Base-by-base conservation (phyloP, 331 rosid genomes). In the Quercus phellos region DNA sequence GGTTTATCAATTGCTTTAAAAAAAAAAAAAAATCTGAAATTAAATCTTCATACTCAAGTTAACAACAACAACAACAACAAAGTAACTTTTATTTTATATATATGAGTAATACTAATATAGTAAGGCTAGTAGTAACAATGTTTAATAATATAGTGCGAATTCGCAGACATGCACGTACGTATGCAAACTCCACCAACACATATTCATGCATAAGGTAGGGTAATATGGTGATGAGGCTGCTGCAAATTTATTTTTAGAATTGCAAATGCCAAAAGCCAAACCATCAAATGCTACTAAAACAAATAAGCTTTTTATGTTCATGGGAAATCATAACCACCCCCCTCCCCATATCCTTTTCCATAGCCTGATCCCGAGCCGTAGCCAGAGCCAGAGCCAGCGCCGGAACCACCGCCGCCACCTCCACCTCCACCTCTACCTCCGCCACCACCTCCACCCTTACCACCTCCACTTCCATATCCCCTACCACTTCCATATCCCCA, bases 291-390 rank as follows among this genome's bases (percentile, higher is more conserved):
- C n/a, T 43, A 70, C 58, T 56, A 24, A 27, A 75, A 72, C 55
- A 3, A 55, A 42, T 46, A 16, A 22, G 13, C 11, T 9, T 38
- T 64, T 51, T 24, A 56, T 24, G 27, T n/a, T 83, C 74, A 83
- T 75, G 87, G 87, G 10, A 59, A 78, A 29, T 75, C 68, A 27
- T 60, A 26, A 9, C 46, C 79, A 8, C 38, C 53, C 29, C 81
- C 85, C 46, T 38, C 12, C 11, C 35, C 74, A 79, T 68, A 78
- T 18, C 88, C 90, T 46, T 46, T 4, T 2, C 96, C 97, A 46
- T 77, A 87, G 0, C 97, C 88, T 0, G 67, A 77, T 0, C 86
- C 82, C 0, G 67, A 77, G 0, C 86, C 82, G 0, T 82, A 81
- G 0, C 85, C 85, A 0, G 81, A 74, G 0, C 84, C 86, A 0